phyloP scores from a whole-genome alignment of 495 filamentous ascomycete genomes.

The Podospora conica region DNA sequence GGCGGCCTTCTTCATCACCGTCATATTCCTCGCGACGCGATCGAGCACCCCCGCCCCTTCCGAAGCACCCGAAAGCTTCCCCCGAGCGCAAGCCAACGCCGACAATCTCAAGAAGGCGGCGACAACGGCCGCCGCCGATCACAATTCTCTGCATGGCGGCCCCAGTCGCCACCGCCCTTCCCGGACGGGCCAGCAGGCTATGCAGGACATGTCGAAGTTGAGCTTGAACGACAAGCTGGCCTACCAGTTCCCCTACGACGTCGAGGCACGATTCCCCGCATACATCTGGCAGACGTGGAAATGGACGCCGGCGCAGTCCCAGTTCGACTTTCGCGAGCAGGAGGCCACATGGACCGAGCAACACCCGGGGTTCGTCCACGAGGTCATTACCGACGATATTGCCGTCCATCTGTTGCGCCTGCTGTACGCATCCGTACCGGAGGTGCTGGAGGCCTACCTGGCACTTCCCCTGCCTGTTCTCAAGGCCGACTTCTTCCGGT shows the following conservation, averaged over 20 bases:
- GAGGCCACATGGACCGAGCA: constrained; percentile 89
- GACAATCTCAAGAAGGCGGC: constrained; percentile 22
- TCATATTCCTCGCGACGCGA: constrained; percentile 65
- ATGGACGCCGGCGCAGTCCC: constrained; percentile 70
- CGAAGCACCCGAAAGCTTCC: constrained; percentile 20
- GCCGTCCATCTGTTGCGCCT: constrained; percentile 75
- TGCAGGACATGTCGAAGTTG: constrained; percentile 51
- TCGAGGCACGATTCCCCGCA: constrained; percentile 81
- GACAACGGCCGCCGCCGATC: constrained; percentile 17
- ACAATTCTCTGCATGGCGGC: constrained; percentile 14
- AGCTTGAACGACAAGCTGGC: constrained; percentile 77
- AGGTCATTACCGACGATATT: constrained; percentile 89
- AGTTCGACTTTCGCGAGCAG: constrained; percentile 71
- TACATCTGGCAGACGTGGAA: constrained; percentile 99
- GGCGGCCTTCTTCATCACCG: constrained; percentile 58
- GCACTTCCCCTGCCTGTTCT: constrained; percentile 79
- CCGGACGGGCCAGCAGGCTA: constrained; percentile 36
- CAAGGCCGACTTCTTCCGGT: constrained; percentile 98
- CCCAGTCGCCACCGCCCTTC: constrained; percentile 13
- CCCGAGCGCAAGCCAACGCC: constrained; percentile 18
- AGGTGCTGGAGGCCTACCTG: constrained; percentile 87
- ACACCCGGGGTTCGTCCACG: constrained; percentile 89
- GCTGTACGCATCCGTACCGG: constrained; percentile 81
- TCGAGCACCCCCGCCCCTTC: constrained; percentile 31
- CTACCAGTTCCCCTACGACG: constrained; percentile 90